Conservation (phyloP, 805 yeast species). For the Pichia paraexigua region DNA sequence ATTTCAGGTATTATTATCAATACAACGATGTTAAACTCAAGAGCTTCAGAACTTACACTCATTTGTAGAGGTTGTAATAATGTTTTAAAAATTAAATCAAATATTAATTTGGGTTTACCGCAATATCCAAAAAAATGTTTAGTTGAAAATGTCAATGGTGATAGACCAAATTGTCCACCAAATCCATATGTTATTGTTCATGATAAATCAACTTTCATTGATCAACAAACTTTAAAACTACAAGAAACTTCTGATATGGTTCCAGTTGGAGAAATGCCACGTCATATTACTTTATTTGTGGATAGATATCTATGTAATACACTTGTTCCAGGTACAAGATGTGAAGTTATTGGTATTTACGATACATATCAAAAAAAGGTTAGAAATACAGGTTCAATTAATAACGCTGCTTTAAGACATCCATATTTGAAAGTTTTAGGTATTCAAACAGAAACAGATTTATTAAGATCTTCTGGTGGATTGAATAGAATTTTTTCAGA, state of each 20-base stretch:
- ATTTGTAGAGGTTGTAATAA: constrained; percentile 87
- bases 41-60: constrained; percentile 76
- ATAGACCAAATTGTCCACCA: constrained; percentile 62
- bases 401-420: constrained; percentile 81
- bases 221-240: constrained; percentile 86
- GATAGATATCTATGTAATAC: constrained; percentile 86
- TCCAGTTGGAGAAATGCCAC: constrained; percentile 98
- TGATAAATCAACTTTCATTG: constrained; percentile 88
- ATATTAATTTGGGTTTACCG: constrained; percentile 63
- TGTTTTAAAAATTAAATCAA: constrained; percentile 53
- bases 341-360: constrained; percentile 86
- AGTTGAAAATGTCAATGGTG: constrained; percentile 43
- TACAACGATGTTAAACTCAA: constrained; percentile 79
- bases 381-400: constrained; percentile 39
- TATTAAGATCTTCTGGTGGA: constrained; percentile 36
- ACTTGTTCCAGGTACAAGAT: constrained; percentile 92
- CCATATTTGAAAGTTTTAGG: constrained; percentile 88
- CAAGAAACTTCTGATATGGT: constrained; percentile 99
- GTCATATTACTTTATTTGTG: constrained; percentile 79
- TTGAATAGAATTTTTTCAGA: constrained; percentile 60
- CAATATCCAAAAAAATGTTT: constrained; percentile 62
- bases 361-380: constrained; percentile 78
- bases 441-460: constrained; percentile 66
- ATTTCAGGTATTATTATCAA: constrained; percentile 91
- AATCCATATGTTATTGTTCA: constrained; percentile 93